These are phyloP conservation scores for Balakata baccata DNA, from an alignment of 345 rosid genomes.

Conservation along the genomic window DNA sequence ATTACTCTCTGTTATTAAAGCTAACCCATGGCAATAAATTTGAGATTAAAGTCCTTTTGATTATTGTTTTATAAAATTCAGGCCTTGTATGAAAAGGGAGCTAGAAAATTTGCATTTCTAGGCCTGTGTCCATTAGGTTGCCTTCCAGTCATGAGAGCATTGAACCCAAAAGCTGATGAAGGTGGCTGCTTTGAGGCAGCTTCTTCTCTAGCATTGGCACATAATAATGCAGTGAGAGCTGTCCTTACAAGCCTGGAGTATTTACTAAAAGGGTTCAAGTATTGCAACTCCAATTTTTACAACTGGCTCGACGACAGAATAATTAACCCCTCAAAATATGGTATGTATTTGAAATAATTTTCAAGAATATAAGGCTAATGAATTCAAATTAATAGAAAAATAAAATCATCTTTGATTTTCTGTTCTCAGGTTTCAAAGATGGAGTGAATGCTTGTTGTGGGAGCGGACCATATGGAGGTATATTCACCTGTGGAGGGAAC, in stretches of 20 bases:
- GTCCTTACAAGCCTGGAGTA: constrained; percentile 35
- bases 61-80: not conserved
- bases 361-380: no score
- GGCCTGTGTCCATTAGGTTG: constrained; percentile 51
- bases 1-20: not conserved
- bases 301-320: constrained; percentile 41
- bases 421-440: constrained; percentile 40
- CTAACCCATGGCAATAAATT: no score
- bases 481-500: constrained; percentile 40
- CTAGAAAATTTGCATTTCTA: constrained; percentile 47
- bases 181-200: constrained; percentile 49
- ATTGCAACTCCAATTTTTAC: constrained; percentile 44
- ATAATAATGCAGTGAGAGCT: constrained; percentile 37
- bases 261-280: constrained; percentile 33
- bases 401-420: not conserved
- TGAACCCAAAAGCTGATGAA: constrained; percentile 31
- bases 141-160: constrained; percentile 42
- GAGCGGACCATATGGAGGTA: constrained; percentile 40
- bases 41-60: no score
- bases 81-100: constrained; percentile 47
- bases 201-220: constrained; percentile 43
- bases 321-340: constrained; percentile 34
- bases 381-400: not conserved
- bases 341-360: constrained; percentile 17
- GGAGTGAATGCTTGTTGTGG: constrained; percentile 52